Base-by-base conservation (phyloP, 1,284 basidiomycete genomes). In the Ceratobasidium sp. region DNA sequence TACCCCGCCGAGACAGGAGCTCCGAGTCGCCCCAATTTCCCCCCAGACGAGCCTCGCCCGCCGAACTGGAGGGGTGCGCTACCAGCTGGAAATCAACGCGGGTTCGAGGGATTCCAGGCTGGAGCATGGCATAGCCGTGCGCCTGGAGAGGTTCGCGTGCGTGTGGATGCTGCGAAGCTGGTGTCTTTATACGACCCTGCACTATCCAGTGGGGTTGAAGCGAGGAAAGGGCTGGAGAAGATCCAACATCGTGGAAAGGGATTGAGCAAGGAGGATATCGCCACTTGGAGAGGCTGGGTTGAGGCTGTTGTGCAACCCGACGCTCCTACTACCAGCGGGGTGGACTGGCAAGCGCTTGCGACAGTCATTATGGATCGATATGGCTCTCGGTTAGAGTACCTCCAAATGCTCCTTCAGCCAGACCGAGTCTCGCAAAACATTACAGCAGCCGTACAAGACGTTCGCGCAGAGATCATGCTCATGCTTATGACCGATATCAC, bases 111-210 rank as follows among this genome's bases (percentile, higher is more conserved):
- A 17, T 75, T 84, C 47, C 80, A 81, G 44, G 78, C 85, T 2
- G 85, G 83, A 1, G 79, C 82, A 5, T 86, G 84, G 83, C 83
- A 86, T 71, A 82, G 84, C 66, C 80, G 78, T 57, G 54, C 67
- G 22, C 67, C 67, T 47, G 67, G 67, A 19, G 76, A 76, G 19
- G 87, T 87, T 31, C 82, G 82, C 1, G 80, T 87, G 14, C 77
- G 80, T 15, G 80, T 87, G 31, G 85, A 87, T 77, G 80, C 84
- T 62, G 51, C 78, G 6, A 78, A 83, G 14, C 75, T 86, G 4
- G 78, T 87, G 48, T 84, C 85, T 0, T 85, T 87, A 75, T 88
- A 87, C 76, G 85, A 88, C 74, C 79, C 80, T 0, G 64, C 77
- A 0, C 79, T 84, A 0, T 81, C 82, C 0, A 85, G 83, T 65